Conservation (phyloP, 768 basidiomycete genomes). For the Infundibulicybe gibba region DNA sequence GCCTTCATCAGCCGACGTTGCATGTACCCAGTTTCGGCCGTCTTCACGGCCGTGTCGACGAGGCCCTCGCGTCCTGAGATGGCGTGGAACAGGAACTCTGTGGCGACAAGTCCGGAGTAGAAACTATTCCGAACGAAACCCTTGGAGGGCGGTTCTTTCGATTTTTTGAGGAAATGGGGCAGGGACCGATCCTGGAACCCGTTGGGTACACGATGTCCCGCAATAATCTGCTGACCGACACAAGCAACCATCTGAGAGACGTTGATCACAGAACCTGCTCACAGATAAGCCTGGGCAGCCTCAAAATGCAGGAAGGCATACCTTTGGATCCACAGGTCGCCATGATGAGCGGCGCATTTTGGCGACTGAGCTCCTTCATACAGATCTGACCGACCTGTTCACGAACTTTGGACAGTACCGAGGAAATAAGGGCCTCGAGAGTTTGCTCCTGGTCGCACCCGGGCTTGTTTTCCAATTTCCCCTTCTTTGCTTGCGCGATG, state of each 20-base stretch:
- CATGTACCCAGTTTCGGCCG: conserved; percentile 99
- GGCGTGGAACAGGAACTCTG: conserved; percentile 98
- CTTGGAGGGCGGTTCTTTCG: conserved; percentile 92
- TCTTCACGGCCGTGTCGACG: conserved; percentile 99
- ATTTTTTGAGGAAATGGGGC: conserved; percentile 98
- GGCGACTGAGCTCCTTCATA: conserved; percentile 95
- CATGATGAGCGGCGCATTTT: conserved; percentile 98
- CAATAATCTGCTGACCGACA: conserved; percentile 99
- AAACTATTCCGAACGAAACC: conserved; percentile 99
- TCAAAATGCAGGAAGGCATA: conserved; percentile 17
- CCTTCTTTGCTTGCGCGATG: conserved; percentile 87
- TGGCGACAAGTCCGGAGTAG: conserved; percentile 86
- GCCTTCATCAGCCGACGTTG: conserved; percentile 99
- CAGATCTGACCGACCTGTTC: conserved; percentile 96
- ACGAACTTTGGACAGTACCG: conserved; percentile 90
- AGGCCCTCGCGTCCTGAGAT: conserved; percentile 98
- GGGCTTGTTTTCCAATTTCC: conserved; percentile 93
- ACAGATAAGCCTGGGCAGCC: background rate
- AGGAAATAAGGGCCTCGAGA: conserved; percentile 93
- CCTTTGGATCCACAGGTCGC: conserved; percentile 99
- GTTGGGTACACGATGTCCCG: conserved; percentile 96
- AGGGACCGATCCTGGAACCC: conserved; percentile 98
- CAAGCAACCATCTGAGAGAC: conserved; percentile 99
- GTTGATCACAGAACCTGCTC: conserved; percentile 89
- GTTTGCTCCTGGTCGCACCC: conserved; percentile 97